Base-by-base conservation (phyloP, 2,329 filamentous ascomycete species). In the Balansia obtecta region DNA sequence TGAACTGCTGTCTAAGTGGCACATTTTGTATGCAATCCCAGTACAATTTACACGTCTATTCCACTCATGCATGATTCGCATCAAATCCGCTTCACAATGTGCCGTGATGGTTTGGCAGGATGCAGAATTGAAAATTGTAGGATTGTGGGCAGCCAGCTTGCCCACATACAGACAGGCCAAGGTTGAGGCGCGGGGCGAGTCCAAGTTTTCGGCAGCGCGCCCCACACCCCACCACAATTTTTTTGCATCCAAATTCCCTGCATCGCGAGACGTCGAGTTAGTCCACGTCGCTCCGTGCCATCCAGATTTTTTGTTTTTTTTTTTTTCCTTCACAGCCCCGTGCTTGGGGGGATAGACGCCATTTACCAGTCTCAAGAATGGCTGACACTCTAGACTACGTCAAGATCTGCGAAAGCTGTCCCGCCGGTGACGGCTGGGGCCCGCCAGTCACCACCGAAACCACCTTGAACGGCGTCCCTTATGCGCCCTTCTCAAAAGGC, bases 401-500 rank as follows among this genome's bases (percentile, higher is more conserved):
- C 58, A 76, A 82, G 61, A 77, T 89, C 57, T 84, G 88, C 65
- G 73, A 83, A 63, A 76, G 80, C 63, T 80, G 88, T 63, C 85
- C 85, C 55, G 74, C 83, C 50, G 83, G 84, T 64, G 84, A 88
- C 62, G 80, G 83, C 69, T 98, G 93, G 93, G 93, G 93, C 53
- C 91, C 91, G 49, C 69, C 86, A 54, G 80, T 85, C 59, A 85
- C 89, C 54, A 81, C 74, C 61, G 88, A 95, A 68, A 95, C 88
- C 56, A 95, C 87, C 55, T 80, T 97, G 62, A 84, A 95, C 66
- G 93, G 93, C 66, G 88, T 97, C 46, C 93, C 93, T 39, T 98
- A 96, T 69, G 93, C 93, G 61, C 93, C 93, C 54, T 98, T 93
- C 76, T 96, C 90, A 59, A 98, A 98, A 73, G 89, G 88, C 67